These are phyloP conservation scores for Pythium rhizo-oryzae DNA, from an alignment of 352 stramenopile species.

Conservation along the genomic window DNA sequence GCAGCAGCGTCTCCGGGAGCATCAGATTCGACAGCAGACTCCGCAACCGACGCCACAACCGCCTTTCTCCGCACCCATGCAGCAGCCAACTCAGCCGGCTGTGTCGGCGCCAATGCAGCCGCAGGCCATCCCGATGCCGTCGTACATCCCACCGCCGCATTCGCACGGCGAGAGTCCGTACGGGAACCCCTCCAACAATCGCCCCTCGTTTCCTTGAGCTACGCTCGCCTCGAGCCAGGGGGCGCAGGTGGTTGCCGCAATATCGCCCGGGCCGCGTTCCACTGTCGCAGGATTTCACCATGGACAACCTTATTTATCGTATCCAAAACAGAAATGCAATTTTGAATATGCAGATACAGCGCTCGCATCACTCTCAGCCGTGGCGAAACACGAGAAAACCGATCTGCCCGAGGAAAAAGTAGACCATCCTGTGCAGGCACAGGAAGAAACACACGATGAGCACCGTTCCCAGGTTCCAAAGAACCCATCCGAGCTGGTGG, in stretches of 20 bases:
- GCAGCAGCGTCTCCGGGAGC: slow-evolving; percentile 30
- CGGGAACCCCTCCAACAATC: background rate
- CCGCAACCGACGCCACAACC: slow-evolving; percentile 8
- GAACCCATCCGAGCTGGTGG: too few species aligned
- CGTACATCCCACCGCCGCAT: background rate
- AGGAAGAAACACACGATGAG: too few species aligned
- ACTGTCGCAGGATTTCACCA: too few species aligned
- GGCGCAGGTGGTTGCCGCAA: too few species aligned
- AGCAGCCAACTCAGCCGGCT: background rate
- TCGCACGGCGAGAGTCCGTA: background rate
- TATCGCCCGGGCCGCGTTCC: too few species aligned
- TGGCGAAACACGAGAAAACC: slow-evolving; percentile 80
- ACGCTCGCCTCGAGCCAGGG: background rate
- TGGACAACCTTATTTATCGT: slow-evolving; percentile 13
- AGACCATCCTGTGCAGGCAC: slow-evolving; percentile 80
- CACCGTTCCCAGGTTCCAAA: too few species aligned
- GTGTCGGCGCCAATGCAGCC: background rate
- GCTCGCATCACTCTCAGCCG: slow-evolving; percentile 35
- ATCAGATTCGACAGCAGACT: slow-evolving; percentile 18
- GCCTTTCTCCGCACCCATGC: background rate
- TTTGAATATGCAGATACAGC: slow-evolving; percentile 12
- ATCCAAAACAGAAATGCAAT: slow-evolving; percentile 5
- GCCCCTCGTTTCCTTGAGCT: background rate
- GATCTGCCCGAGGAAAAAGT: slow-evolving; percentile 84
- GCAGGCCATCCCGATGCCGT: slow-evolving; percentile 5